Base-by-base conservation (phyloP, 163 green algal genomes). In the Scenedesmus sp. region DNA sequence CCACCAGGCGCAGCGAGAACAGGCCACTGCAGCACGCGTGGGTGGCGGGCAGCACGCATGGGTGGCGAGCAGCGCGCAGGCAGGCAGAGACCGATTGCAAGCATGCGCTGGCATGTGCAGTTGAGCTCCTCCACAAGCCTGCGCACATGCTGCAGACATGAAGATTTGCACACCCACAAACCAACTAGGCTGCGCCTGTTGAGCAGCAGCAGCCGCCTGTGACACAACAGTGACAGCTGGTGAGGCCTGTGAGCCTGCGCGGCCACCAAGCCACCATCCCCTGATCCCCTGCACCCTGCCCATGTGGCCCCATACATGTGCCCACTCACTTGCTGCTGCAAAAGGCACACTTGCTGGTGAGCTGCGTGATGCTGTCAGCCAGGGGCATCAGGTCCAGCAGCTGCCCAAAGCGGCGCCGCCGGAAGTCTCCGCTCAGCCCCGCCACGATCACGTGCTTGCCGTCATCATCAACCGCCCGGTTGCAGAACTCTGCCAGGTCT, bases 391-490 rank as follows among this genome's bases (percentile, higher is more conserved):
- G 92, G 59, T 99, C 95, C 84, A 97, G 70, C 53, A 98, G 80
- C 89, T 97, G 94, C 0, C 49, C 78, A 88, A 94, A 82, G 24
- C 46, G 89, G 2, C 76, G 76, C 7, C 93, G 91, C 56, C 70
- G 73, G 40, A 91, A 92, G 51, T 86, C 53, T n/a, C 61, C 88
- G 56, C 97, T 95, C 37, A 99, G 94, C 3, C 98, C 98, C 1
- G 98, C 97, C 44, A 99, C 92, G 2, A 98, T 73, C 3, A 99
- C 87, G 6, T 86, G 94, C 95, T 98, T 99, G 89, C 93, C 87
- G 56, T 98, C 91, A 15, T 81, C 16, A 76, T 99, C 97, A 6
- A 95, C 95, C 0, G 96, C 94, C 10, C 81, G 20, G 13, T 83
- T 35, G 46, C 95, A 97, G 56, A 98, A 98, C 2, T 97, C 94